Base-by-base conservation (phyloP, 805 yeast genomes). In the Myxozyma vanderwaltii region DNA sequence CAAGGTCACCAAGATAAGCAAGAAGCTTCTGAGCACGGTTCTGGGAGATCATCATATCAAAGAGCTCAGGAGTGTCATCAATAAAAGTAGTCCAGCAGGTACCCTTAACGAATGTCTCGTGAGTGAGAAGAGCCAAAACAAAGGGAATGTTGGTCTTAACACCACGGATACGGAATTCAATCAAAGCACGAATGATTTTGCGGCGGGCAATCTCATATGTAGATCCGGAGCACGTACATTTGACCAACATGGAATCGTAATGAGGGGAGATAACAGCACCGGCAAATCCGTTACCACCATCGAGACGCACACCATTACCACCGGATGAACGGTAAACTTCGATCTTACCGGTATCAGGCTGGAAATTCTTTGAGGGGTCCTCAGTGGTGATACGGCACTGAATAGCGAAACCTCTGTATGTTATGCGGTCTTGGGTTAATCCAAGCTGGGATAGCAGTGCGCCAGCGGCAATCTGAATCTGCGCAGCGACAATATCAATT, bases 321-420 rank as follows among this genome's bases (percentile, higher is more conserved):
- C 99, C 99, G 23, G 98, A 89, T 47, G 97, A 91, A 75, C 98
- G 85, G 80, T 92, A 92, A 47, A 92, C 99, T 76, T 92, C 99
- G 69, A 92, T 88, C 76, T 91, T 91, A 73, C 99, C 99, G 2
- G 98, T 94, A 74, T 92, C 99, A 15, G 99, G 99, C 77, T 89
- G 97, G 85, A 92, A 92, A 73, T 88, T 89, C 79, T 91, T 91
- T 53, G 96, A 73, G 12, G 99, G 98, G 74, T 92, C 99, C 76
- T 94, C 99, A 52, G 99, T 92, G 59, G 98, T 92, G 79, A 94
- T 94, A 81, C 99, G 91, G 80, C 99, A 92, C 80, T 94, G 99
- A 69, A 94, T 94, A 39, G 99, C 98, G 72, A 91, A 92, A 21
- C 99, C 99, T 72, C 98, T 84, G 51, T 96, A 86, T 58, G 97